Evolutionary conservation across 305 asterid species (phyloP).

Genomic region (Fraxinus dipetala): DNA sequence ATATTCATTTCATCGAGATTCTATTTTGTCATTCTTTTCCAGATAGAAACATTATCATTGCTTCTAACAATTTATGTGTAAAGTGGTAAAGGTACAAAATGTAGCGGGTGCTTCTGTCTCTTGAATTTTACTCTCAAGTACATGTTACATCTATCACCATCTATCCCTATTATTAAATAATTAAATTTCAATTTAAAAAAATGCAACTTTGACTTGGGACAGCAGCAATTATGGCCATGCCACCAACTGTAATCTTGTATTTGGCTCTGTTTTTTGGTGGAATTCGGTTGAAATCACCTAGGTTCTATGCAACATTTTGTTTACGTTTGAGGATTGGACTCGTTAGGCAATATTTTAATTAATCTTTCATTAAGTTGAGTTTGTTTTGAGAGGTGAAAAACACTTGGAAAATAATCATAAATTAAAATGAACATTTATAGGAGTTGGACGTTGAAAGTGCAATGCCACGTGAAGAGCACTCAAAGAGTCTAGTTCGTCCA

Average conservation of each 20-base stretch:
- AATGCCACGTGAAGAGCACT: conserved; percentile 24
- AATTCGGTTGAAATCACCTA: not conserved
- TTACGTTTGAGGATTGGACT: not conserved
- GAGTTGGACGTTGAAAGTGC: not conserved
- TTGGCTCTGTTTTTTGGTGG: not conserved
- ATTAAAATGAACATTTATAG: not conserved
- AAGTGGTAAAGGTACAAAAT: conserved; percentile 26
- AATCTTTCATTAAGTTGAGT: not conserved
- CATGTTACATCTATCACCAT: too few relatives aligned
- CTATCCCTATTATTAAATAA: not conserved
- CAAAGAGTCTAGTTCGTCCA: not conserved
- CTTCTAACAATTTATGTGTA: conserved; percentile 16
- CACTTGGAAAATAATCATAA: not conserved
- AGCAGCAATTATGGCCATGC: not conserved
- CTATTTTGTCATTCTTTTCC: conserved; percentile 30
- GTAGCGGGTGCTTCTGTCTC: not conserved
- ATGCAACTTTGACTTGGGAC: not conserved
- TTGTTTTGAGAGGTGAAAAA: not conserved
- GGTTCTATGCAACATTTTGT: not conserved
- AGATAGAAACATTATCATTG: conserved; percentile 13
- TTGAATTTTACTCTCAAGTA: not conserved
- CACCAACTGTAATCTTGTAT: not conserved
- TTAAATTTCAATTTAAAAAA: not conserved
- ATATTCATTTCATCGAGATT: conserved; percentile 24
- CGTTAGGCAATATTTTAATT: not conserved